Evolutionary conservation across 164 flowering plant genomes (phyloP).

Genomic region (Protea cynaroides): DNA sequence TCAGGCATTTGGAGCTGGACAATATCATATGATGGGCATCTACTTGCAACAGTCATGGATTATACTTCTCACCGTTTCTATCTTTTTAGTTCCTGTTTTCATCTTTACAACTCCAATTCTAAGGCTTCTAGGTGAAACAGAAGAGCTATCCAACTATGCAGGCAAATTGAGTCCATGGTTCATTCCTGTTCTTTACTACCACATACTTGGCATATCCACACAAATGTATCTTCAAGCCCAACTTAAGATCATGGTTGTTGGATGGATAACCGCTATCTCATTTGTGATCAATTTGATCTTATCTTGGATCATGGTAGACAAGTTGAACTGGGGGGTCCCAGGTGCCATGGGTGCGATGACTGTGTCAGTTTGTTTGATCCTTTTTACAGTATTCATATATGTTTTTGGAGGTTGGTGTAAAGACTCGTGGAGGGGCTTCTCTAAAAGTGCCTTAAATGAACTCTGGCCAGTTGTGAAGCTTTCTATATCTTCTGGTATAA

Average conservation of each 20-base stretch:
- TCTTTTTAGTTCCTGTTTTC: constrained; percentile 20
- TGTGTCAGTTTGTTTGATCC: constrained; percentile 25
- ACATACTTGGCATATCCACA: constrained; percentile 21
- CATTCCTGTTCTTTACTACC: constrained; percentile 29
- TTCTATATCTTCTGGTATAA: constrained; percentile 24
- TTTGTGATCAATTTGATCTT: constrained; percentile 29
- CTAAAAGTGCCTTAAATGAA: constrained; percentile 21
- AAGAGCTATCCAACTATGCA: constrained; percentile 22
- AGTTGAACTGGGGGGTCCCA: constrained; percentile 23
- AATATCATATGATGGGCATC: constrained; percentile 38
- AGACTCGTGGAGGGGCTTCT: constrained; percentile 34
- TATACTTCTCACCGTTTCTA: constrained; percentile 10
- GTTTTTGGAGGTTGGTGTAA: constrained; percentile 32
- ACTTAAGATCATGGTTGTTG: constrained; percentile 36
- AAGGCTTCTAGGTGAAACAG: constrained; percentile 20
- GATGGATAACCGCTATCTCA: constrained; percentile 20
- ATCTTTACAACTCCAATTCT: constrained; percentile 22
- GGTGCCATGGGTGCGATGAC: constrained; percentile 37
- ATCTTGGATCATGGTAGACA: constrained; percentile 35
- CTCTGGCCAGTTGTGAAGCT: constrained; percentile 20
- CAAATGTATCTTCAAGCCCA: constrained; percentile 46
- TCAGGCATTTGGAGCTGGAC: constrained; percentile 37
- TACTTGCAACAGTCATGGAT: constrained; percentile 38
- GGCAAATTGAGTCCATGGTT: constrained; percentile 34
- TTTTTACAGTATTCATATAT: constrained; percentile 21